Evolutionary conservation across 495 filamentous ascomycete genomes (phyloP), one percentile per base, ranked within the genome.

Genomic region (Talaromyces ruber): DNA sequence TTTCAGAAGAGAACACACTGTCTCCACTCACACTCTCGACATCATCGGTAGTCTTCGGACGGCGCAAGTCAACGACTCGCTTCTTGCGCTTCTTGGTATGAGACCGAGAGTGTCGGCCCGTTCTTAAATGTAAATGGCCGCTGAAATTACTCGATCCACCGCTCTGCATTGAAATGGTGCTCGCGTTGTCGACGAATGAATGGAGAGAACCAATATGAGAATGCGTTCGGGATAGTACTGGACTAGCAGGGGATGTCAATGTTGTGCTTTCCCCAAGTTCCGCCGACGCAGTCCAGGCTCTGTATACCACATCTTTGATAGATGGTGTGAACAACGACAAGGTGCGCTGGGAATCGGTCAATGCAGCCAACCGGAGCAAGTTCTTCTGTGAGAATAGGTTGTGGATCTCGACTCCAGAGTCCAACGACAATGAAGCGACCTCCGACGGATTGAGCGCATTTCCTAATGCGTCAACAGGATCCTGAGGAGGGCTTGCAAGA

Each of bases 341-440:
- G 0, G 94, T 97, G 52, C 88, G 82, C 56, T 97, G 91, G 2
- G 92, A 91, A 65, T 91, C 84, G 0, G 82, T 90, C 59, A 97
- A 78, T 24, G 89, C 83, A 18, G 83, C 88, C 14, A 97, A 76
- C 57, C 87, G 86, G 6, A 92, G 72, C 37, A 97, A 77, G 65
- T 93, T 96, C 81, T 92, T 94, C 68, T 95, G 90, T 1, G 91
- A 96, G 73, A 96, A 97, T 25, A 94, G 78, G 0, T 89, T 87
- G 71, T 92, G 90, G 14, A 84, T 83, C 67, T 94, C 91, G 8
- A 89, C 81, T 4, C 84, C 83, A 5, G 86, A 84, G 64, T 95
- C 88, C 18, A 93, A 76, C 1, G 89, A 88, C 37, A 96, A 73
- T 9, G 87, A 84, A 0, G 88, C 84, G 53, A 93, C 88, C 61